Base-by-base conservation (phyloP, 2,329 filamentous ascomycete genomes). In the Aspergillus calidoustus region DNA sequence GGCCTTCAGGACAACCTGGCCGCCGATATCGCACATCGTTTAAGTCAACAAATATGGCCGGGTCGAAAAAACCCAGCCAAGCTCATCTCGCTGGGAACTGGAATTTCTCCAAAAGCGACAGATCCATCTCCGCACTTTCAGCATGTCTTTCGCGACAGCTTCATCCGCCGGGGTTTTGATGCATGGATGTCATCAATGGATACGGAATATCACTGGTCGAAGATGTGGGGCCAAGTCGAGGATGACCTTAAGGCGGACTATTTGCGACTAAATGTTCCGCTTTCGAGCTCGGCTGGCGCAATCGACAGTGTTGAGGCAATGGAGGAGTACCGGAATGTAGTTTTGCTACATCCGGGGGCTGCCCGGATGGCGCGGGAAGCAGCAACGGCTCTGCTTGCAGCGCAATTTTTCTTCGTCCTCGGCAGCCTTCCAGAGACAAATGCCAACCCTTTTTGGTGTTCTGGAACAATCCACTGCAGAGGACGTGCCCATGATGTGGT, bases 141-240 rank as follows among this genome's bases (percentile, higher is more conserved):
- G 17, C 57, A 70, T 31, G 38, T 70, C 31, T 69, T 68, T 41
- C 44, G 54, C 7, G 59, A 70, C 23, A 48, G 68, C 58, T 70
- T 70, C 31, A 7, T 70, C 30, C 59, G 62, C n/a, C 53, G 60
- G 19, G 64, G 62, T 2, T 70, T 69, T 54, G 57, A 70, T 49
- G 48, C 57, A 8, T 70, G 44, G 68, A 70, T 70, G 54, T 68
- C 62, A n/a, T 66, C 57, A 1, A 66, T 70, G 44, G 64, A 69
- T 13, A 62, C 48, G 41, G 68, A 69, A 23, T 54, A 22, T 4
- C 61, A 68, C 49, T 69, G 50, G 65, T 54, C 30, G 34, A 62
- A 62, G 43, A 65, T 41, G 52, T 34, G 31, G 54, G 46, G 49
- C 41, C 52, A 56, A 25, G 34, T 65, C 7, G 44, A 48, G 8